Percentiles rank a stretch among this genome's conserved stretches.
These are phyloP conservation scores for Clohesyomyces aquaticus DNA, from an alignment of 495 filamentous ascomycete genomes.

Conservation along the genomic window DNA sequence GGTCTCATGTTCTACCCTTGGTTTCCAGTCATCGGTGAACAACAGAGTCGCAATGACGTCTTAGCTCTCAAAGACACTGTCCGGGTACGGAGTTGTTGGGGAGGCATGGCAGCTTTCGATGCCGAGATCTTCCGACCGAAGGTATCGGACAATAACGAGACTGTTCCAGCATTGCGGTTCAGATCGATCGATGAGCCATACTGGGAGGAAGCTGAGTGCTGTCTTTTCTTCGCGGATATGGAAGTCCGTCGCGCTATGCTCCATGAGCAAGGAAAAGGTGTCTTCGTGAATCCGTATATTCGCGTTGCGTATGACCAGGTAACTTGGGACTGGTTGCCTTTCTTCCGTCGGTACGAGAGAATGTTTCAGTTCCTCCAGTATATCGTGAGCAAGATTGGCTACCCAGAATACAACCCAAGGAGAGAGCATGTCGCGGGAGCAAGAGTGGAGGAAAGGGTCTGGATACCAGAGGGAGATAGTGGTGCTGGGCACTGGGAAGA, in stretches of 20 bases:
- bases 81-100: conserved; percentile 76
- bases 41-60: conserved; percentile 62
- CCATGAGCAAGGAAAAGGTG: conserved; percentile 17
- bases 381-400: conserved; percentile 28
- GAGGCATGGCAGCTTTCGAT: conserved; percentile 78
- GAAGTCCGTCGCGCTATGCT: not conserved
- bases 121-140: conserved; percentile 60
- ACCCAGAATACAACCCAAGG: conserved; percentile 29
- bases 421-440: conserved; percentile 28
- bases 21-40: conserved; percentile 64
- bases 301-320: conserved; percentile 40
- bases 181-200: conserved; percentile 65
- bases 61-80: conserved; percentile 67
- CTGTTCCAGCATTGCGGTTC: conserved; percentile 48
- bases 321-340: conserved; percentile 35
- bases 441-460: conserved; percentile 10
- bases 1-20: conserved; percentile 74
- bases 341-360: conserved; percentile 39
- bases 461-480: not conserved
- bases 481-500: not conserved
- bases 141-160: not conserved
- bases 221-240: conserved; percentile 49
- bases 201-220: conserved; percentile 80
- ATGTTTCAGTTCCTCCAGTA: conserved; percentile 27
- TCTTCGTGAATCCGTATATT: conserved; percentile 46